A percentile compares a stretch with the other conserved stretches of the same genome.
These are phyloP conservation scores for Perkinsus olseni DNA, from an alignment of 169 alveolate species.

Conservation along the genomic window DNA sequence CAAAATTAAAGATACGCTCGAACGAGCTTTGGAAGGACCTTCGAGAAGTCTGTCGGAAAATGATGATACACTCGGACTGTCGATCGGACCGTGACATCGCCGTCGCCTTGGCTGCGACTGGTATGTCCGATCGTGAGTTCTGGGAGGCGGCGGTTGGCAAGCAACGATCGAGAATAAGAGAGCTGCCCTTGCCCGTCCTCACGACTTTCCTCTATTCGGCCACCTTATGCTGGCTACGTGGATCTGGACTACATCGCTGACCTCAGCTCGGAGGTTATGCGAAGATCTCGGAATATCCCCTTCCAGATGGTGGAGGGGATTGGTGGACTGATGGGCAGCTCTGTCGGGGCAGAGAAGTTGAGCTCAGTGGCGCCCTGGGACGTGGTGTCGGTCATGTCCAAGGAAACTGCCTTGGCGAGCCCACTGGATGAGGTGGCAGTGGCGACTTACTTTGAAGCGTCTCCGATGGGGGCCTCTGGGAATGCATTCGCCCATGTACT, in stretches of 20 bases:
- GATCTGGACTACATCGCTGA: neutral
- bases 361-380: neutral
- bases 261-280: neutral
- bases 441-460: neutral
- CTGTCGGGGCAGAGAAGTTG: neutral
- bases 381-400: neutral
- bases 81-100: neutral
- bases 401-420: neutral
- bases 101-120: neutral
- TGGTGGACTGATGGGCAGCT: neutral
- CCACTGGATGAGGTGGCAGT: neutral
- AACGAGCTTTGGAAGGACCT: neutral
- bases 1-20: neutral
- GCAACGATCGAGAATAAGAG: neutral
- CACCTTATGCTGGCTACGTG: neutral
- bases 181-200: neutral
- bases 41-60: neutral
- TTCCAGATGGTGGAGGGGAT: neutral
- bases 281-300: neutral
- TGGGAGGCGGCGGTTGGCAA: neutral
- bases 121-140: neutral
- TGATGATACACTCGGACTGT: neutral
- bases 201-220: neutral
- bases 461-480: neutral
- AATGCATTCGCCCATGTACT: neutral